Evolutionary conservation across 768 basidiomycete genomes (phyloP).

Genomic region (Suillus brevipes): DNA sequence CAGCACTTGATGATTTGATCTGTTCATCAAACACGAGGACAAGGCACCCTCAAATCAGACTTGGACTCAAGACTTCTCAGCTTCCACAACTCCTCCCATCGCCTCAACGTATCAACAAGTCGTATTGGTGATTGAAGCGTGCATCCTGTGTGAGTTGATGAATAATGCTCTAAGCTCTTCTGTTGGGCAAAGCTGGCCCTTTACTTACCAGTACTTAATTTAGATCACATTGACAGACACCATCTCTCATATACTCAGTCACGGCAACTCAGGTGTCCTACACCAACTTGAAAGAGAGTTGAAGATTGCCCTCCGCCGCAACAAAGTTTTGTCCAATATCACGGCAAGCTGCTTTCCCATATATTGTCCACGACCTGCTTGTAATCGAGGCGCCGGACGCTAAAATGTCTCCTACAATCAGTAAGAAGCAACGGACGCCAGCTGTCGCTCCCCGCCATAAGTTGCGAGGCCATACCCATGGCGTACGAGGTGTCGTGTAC

Average conservation of each 20-base stretch:
- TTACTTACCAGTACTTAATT: not conserved
- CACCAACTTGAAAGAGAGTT: not conserved
- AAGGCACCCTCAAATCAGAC: not conserved
- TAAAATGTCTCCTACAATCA: not conserved
- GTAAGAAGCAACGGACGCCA: not conserved
- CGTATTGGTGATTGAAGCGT: not conserved
- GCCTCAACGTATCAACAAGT: not conserved
- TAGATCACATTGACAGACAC: not conserved
- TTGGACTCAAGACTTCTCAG: not conserved
- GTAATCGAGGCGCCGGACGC: not conserved
- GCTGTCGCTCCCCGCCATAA: not conserved
- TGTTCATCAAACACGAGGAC: not conserved
- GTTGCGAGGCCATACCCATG: not conserved
- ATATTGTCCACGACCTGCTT: not conserved
- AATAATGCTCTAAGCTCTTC: not conserved
- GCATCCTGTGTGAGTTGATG: not conserved
- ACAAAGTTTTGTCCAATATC: not conserved
- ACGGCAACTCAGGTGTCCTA: not conserved
- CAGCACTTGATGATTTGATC: not conserved
- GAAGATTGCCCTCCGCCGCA: not conserved
- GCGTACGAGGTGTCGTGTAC: not conserved
- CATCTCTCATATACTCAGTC: not conserved
- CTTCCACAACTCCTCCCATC: not conserved
- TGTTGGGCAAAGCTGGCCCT: not conserved
- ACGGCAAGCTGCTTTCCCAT: not conserved